Base-by-base conservation (phyloP, 768 basidiomycete genomes). In the Rhodocollybia butyracea region DNA sequence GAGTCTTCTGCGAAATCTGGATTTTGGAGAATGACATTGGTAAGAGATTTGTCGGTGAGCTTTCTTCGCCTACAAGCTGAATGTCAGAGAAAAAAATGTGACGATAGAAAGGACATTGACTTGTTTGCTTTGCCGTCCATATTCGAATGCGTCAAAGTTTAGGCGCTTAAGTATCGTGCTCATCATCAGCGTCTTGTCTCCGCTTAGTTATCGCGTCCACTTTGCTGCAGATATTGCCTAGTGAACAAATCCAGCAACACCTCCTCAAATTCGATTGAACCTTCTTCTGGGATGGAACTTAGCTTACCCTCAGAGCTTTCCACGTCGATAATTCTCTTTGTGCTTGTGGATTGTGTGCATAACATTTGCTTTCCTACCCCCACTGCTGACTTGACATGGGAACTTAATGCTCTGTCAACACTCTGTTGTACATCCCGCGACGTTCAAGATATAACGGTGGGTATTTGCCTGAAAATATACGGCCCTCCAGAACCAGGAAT, bases 1-100 rank as follows among this genome's bases (percentile, higher is more conserved):
- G 91, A 91, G 67, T 96, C 93, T 62, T 83, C 79, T 1, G 87
- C 82, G 64, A 91, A 91, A 46, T 86, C 83, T 17, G 87, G 83
- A 61, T 83, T 78, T 57, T 91, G 85, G 4, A 86, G 76, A 32
- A 94, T 77, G 50, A 82, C 82, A 76, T 87, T 85, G 0, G 93
- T 90, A 32, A 96, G 73, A 32, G 80, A 78, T 72, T 87, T 91
- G 69, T 91, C 90, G 2, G 85, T 86, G 31, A 91, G 78, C 68
- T 91, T 91, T 47, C 90, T 81, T 65, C 83, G 85, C 70, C 89
- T 91, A 63, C 26, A 27, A n/a, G n/a, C n/a, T 24, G n/a, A 11
- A 10, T 17, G 17, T 13, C 27, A 17, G 24, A 15, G 5, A 27
- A 2, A 17, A 17, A 24, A 5, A 22, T 12, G 5, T 17, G 32